phyloP scores from a whole-genome alignment of 345 rosid species.

The Pistacia vera region DNA sequence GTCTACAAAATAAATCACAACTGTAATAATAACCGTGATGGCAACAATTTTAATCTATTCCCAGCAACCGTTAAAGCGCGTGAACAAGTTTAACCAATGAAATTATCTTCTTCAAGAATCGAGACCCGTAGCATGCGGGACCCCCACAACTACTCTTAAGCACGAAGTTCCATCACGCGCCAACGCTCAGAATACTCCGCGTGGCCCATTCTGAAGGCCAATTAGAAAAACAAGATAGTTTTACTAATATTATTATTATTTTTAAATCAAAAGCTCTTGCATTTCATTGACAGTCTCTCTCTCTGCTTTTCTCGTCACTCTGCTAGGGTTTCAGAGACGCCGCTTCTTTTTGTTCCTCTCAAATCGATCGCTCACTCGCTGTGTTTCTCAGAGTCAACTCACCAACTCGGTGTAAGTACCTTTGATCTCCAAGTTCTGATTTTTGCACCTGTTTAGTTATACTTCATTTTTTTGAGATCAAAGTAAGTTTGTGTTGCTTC shows the following conservation, averaged over 20 bases:
- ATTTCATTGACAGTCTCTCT: background rate
- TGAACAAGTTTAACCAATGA: background rate
- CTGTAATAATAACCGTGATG: background rate
- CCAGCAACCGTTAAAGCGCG: background rate
- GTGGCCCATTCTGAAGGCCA: background rate
- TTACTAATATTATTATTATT: background rate
- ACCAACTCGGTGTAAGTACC: conserved; percentile 12
- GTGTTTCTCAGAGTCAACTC: conserved; percentile 13
- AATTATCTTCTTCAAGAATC: background rate
- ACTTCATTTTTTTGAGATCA: background rate
- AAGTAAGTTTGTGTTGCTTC: background rate
- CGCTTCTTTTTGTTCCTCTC: conserved; percentile 18
- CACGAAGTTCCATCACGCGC: background rate
- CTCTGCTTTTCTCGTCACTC: conserved; percentile 15
- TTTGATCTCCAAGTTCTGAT: background rate
- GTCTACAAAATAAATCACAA: conserved; percentile 7
- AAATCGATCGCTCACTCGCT: conserved; percentile 9
- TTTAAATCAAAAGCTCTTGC: background rate
- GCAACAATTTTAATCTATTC: background rate
- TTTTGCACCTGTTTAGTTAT: background rate
- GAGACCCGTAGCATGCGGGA: too few relatives aligned
- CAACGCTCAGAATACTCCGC: background rate
- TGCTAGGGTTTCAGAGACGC: conserved; percentile 33
- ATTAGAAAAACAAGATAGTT: conserved; percentile 8
- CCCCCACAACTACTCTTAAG: background rate